Percentiles rank a stretch among this genome's conserved stretches.
phyloP scores from a whole-genome alignment of 2,329 filamentous ascomycete genomes.

The Talaromyces islandicus region DNA sequence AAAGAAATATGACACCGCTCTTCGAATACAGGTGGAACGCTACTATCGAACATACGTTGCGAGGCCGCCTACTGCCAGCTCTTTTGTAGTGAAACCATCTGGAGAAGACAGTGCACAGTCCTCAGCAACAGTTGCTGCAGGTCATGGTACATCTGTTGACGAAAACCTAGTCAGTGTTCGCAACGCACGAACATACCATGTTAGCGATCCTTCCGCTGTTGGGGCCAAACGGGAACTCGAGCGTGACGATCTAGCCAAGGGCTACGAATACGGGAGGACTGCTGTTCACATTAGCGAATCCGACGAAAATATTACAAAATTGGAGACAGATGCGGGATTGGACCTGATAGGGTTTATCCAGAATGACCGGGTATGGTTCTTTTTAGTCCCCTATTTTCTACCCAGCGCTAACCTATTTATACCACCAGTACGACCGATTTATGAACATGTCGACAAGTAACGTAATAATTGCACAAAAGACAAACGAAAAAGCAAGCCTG shows the following conservation, averaged over 20 bases:
- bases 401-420: not conserved
- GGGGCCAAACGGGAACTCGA: conserved; percentile 78
- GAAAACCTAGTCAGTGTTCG: conserved; percentile 61
- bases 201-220: conserved; percentile 66
- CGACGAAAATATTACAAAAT: conserved; percentile 80
- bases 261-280: conserved; percentile 88
- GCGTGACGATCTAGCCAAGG: conserved; percentile 79
- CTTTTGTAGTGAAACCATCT: conserved; percentile 56
- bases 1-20: conserved; percentile 63
- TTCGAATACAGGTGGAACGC: conserved; percentile 81
- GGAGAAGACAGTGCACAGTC: conserved; percentile 50
- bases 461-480: conserved; percentile 69
- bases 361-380: conserved; percentile 54
- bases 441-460: conserved; percentile 77
- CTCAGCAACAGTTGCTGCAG: conserved; percentile 40
- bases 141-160: conserved; percentile 9
- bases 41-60: conserved; percentile 83
- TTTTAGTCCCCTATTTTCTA: not conserved
- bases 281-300: conserved; percentile 83
- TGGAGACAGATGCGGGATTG: conserved; percentile 69
- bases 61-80: conserved; percentile 67
- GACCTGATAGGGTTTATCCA: conserved; percentile 84
- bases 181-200: conserved; percentile 70
- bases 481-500: conserved; percentile 74
- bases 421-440: conserved; percentile 67